These are phyloP conservation scores for Backusella parvicylindrica DNA, from an alignment of 192 early-diverging fungal species.

Conservation along the genomic window DNA sequence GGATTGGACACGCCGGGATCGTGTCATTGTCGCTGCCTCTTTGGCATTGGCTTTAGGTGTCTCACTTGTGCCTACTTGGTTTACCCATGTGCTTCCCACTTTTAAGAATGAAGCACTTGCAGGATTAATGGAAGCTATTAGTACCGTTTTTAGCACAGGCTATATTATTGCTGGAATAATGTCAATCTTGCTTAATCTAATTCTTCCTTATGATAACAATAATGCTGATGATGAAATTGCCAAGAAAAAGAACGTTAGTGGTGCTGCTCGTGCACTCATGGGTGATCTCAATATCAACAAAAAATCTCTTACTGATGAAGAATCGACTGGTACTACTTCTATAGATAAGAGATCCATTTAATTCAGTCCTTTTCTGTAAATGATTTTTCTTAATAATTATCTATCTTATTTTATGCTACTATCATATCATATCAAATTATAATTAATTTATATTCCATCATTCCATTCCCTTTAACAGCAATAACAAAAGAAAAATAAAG, in stretches of 20 bases:
- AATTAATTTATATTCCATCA: not conserved
- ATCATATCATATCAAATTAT: too few relatives aligned
- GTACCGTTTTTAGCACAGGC: constrained; percentile 45
- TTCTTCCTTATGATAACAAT: constrained; percentile 31
- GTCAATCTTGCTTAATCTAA: constrained; percentile 37
- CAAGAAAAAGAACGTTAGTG: not conserved
- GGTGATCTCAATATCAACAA: not conserved
- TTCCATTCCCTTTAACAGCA: not conserved
- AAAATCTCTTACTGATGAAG: not conserved
- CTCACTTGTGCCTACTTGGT: constrained; percentile 45
- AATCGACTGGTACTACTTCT: not conserved
- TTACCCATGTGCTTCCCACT: constrained; percentile 40
- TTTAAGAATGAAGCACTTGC: constrained; percentile 37
- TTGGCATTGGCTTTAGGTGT: constrained; percentile 49
- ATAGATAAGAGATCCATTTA: not conserved
- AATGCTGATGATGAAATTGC: not conserved
- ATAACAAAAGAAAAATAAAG: not conserved
- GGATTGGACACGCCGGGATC: constrained; percentile 53
- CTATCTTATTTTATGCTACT: not conserved
- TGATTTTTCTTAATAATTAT: not conserved
- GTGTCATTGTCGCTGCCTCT: constrained; percentile 48
- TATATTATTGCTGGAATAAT: constrained; percentile 45
- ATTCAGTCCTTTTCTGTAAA: not conserved
- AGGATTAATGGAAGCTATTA: constrained; percentile 42
- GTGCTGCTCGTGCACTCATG: constrained; percentile 1